Evolutionary conservation across 805 yeast genomes (phyloP).

Genomic region (Cyberlindnera sargentensis): DNA sequence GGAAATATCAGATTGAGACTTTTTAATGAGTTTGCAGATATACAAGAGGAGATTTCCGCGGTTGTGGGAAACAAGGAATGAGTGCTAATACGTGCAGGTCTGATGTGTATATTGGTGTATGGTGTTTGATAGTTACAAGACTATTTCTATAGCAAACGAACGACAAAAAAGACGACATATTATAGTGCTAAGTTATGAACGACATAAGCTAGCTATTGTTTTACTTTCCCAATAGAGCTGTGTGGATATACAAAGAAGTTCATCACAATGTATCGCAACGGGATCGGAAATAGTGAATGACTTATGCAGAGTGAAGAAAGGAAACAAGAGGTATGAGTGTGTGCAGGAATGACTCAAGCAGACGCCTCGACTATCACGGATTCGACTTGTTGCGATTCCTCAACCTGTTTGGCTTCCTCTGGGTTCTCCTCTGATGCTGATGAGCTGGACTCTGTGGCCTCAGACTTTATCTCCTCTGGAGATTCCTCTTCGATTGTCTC

Average conservation of each 20-base stretch:
- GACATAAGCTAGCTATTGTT: background rate
- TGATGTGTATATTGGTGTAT: no score
- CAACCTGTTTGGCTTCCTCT: background rate
- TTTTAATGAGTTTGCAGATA: constrained; percentile 19
- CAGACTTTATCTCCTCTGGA: constrained; percentile 2
- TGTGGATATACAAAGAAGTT: constrained; percentile 15
- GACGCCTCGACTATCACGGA: background rate
- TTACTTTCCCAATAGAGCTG: background rate
- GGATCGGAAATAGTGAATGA: background rate
- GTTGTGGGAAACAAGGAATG: background rate
- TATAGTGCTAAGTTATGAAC: no score
- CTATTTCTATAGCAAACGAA: no score
- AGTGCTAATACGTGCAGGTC: background rate
- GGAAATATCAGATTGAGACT: constrained; percentile 14
- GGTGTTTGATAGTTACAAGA: background rate
- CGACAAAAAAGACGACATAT: no score
- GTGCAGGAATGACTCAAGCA: background rate
- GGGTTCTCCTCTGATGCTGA: background rate
- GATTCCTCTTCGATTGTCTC: constrained; percentile 18
- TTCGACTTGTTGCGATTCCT: background rate
- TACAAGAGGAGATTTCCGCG: constrained; percentile 16
- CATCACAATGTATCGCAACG: constrained; percentile 17
- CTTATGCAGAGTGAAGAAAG: background rate
- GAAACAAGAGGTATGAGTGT: background rate
- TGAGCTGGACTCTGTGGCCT: background rate